Conservation (phyloP, 148 eudicot genomes). For the Polygonum maritimum region DNA sequence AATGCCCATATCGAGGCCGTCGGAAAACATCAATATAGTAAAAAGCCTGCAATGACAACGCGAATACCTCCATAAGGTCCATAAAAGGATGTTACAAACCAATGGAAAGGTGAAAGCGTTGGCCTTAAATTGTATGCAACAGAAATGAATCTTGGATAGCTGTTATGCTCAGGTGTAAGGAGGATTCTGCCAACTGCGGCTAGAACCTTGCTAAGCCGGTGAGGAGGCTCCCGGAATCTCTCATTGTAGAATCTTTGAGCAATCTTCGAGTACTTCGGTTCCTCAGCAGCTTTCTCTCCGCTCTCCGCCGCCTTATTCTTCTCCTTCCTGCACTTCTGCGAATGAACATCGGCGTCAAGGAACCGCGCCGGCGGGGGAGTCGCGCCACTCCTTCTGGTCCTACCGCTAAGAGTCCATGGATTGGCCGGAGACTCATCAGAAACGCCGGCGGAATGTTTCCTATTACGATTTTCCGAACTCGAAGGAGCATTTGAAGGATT, state of each 20-base stretch:
- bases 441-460: slow-evolving; percentile 1
- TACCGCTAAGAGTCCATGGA: slow-evolving; percentile 43
- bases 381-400: slow-evolving; percentile 30
- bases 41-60: slow-evolving; percentile 40
- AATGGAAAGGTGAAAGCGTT: background rate
- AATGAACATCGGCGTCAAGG: slow-evolving; percentile 20
- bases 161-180: background rate
- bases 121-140: background rate
- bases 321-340: slow-evolving; percentile 30
- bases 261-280: slow-evolving; percentile 67
- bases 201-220: slow-evolving; percentile 80
- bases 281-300: slow-evolving; percentile 12
- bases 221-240: slow-evolving; percentile 58
- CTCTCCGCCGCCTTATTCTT: slow-evolving; percentile 13
- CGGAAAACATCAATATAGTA: slow-evolving; percentile 45
- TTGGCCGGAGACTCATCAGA: slow-evolving; percentile 17
- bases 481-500: slow-evolving; percentile 19
- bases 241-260: slow-evolving; percentile 73
- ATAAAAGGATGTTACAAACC: background rate
- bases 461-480: slow-evolving; percentile 18
- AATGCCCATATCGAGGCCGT: too few species aligned
- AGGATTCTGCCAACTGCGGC: slow-evolving; percentile 58
- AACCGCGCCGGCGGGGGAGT: slow-evolving; percentile 30
- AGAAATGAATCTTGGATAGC: background rate
- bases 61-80: background rate